Evolutionary conservation across 2,329 filamentous ascomycete species (phyloP).

Genomic region (Coniochaeta sp.): DNA sequence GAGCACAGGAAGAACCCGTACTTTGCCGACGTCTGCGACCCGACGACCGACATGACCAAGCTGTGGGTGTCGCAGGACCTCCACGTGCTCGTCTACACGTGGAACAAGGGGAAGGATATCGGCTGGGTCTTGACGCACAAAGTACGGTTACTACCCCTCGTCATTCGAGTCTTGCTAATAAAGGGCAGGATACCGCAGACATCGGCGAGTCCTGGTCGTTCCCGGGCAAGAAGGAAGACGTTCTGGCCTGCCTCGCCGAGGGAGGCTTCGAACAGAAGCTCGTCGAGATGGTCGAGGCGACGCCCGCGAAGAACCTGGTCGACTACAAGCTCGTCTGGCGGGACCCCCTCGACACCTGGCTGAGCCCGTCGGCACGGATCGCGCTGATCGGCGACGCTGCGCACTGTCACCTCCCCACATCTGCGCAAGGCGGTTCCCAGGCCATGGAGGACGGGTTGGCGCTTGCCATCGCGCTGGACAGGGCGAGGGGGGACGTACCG

Average conservation of each 20-base stretch:
- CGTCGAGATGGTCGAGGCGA: constrained; percentile 26
- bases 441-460: constrained; percentile 36
- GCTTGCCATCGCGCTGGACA: constrained; percentile 28
- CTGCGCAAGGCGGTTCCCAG: constrained; percentile 33
- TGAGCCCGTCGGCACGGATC: constrained; percentile 25
- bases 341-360: constrained; percentile 19
- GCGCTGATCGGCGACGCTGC: constrained; percentile 36
- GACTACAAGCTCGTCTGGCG: constrained; percentile 31
- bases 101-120: background rate
- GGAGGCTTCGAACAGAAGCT: constrained; percentile 32
- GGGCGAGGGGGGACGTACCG: constrained; percentile 19
- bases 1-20: background rate
- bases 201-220: constrained; percentile 34
- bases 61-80: background rate
- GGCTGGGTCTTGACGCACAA: no score
- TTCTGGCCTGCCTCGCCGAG: constrained; percentile 24
- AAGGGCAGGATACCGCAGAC: constrained; percentile 29
- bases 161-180: no score
- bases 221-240: constrained; percentile 27
- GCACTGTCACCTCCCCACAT: constrained; percentile 34
- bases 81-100: background rate
- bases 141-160: no score
- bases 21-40: background rate
- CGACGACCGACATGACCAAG: background rate
- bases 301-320: constrained; percentile 22